Evolutionary conservation across 495 filamentous ascomycete genomes (phyloP).

Genomic region (Penicillium desertorum): DNA sequence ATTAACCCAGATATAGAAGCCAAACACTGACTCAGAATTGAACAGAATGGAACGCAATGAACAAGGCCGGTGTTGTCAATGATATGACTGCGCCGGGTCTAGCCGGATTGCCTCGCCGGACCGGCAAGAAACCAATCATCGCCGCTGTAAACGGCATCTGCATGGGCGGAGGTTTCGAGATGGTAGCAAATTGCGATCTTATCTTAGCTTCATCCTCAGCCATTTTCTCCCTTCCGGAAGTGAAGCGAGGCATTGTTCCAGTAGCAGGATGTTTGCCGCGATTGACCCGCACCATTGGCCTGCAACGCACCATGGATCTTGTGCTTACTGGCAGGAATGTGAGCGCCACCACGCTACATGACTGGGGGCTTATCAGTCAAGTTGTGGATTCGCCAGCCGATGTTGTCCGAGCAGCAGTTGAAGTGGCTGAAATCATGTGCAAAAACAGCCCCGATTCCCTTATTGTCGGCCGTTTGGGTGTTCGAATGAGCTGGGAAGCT

Average conservation of each 20-base stretch:
- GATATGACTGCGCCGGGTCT: conserved; percentile 51
- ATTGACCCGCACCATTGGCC: conserved; percentile 63
- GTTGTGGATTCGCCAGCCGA: conserved; percentile 31
- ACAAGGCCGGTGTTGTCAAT: conserved; percentile 38
- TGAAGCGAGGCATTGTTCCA: conserved; percentile 66
- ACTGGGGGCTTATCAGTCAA: conserved; percentile 63
- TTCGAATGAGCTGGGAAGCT: conserved; percentile 67
- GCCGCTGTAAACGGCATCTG: conserved; percentile 75
- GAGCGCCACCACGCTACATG: conserved; percentile 54
- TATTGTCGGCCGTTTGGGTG: conserved; percentile 62
- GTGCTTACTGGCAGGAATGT: conserved; percentile 63
- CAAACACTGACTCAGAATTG: conserved; percentile 1
- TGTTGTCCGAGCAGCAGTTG: conserved; percentile 23
- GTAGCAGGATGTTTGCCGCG: conserved; percentile 71
- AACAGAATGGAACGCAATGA: conserved; percentile 44
- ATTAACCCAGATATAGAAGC: not conserved
- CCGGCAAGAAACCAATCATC: conserved; percentile 60
- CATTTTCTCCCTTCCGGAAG: conserved; percentile 65
- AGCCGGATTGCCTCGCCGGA: conserved; percentile 54
- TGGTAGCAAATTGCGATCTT: conserved; percentile 68
- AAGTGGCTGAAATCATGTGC: conserved; percentile 26
- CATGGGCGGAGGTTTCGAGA: conserved; percentile 73
- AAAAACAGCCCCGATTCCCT: conserved; percentile 68
- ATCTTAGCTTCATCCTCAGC: conserved; percentile 57
- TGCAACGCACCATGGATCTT: conserved; percentile 70